Percentiles rank a stretch among this genome's conserved stretches.
Conservation (phyloP, 768 basidiomycete genomes). For the Boletus reticulatus region DNA sequence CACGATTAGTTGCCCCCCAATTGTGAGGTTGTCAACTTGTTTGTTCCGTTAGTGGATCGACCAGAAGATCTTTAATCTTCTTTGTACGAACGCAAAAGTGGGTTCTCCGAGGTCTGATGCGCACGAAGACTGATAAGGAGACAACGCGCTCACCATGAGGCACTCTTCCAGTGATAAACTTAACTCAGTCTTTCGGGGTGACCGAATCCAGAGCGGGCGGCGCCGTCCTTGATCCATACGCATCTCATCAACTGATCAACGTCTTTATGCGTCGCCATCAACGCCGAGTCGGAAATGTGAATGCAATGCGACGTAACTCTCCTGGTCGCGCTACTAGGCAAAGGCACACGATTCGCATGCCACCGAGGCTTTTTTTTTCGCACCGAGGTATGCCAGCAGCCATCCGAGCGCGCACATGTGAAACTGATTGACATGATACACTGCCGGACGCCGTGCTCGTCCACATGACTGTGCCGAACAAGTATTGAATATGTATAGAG, state of each 20-base stretch:
- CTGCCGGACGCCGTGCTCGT: not conserved
- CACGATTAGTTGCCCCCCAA: slow-evolving; percentile 11
- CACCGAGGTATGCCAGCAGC: not conserved
- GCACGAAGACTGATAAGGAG: slow-evolving; percentile 8
- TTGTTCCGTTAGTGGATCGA: slow-evolving; percentile 15
- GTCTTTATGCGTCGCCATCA: not conserved
- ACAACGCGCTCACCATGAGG: slow-evolving; percentile 30
- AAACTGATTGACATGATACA: not conserved
- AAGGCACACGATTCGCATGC: not conserved
- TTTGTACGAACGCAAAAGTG: slow-evolving; percentile 13
- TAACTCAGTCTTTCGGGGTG: slow-evolving; percentile 14
- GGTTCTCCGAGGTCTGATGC: slow-evolving; percentile 28
- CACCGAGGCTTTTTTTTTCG: slow-evolving; percentile 15
- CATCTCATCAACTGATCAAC: not conserved
- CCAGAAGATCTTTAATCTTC: slow-evolving; percentile 16
- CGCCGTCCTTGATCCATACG: not conserved
- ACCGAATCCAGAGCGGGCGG: not conserved
- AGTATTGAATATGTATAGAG: too few relatives aligned
- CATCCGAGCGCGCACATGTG: not conserved
- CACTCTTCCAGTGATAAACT: slow-evolving; percentile 11
- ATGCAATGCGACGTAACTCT: not conserved
- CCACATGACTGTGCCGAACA: not conserved
- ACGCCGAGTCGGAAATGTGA: slow-evolving; percentile 5
- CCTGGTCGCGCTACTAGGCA: not conserved
- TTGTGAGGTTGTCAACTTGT: slow-evolving; percentile 9